Base-by-base conservation (phyloP, 345 rosid species). In the Hirschfeldia incana region DNA sequence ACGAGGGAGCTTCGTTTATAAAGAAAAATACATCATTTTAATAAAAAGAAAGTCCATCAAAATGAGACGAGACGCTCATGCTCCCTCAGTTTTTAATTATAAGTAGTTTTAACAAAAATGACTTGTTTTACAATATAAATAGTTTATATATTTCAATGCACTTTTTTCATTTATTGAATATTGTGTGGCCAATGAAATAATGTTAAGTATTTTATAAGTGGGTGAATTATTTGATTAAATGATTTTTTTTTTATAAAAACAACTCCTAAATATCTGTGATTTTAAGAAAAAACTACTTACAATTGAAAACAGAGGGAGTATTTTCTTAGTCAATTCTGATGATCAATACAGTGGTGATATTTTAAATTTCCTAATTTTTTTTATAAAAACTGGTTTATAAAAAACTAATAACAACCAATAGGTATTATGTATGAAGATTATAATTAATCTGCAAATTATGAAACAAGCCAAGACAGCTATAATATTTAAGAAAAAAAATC, bases 1-100 rank as follows among this genome's bases (percentile, higher is more conserved):
- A 39, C 79, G 80, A 65, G 39, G 59, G 39, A 65, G 72, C 4
- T 60, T 67, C 62, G 74, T 67, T 73, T 79, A 79, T 79, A 79
- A 73, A 73, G 78, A 67, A 57, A 61, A 49, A 26, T 37, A 74
- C 6, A 74, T 51, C 5, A 53, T 53, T 53, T 53, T 15, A 53
- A 53, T 53, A 15, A 53, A 16, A 53, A 53, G 16, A 49, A 49
- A 49, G 57, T 53, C 27, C 59, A 53, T 61, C 30, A 33, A 58
- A 59, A 26, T 66, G 16, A 61, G 15, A n/a, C 46, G 28, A 15
- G 26, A 72, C 73, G 69, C 69, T 72, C 53, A 60, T n/a, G n/a
- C n/a, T n/a, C n/a, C n/a, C n/a, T n/a, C n/a, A n/a, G n/a, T n/a
- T n/a, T n/a, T n/a, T n/a, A n/a, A n/a, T n/a, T n/a, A n/a, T n/a